Conservation (phyloP, 495 filamentous ascomycete genomes). For the Lepraria neglecta region DNA sequence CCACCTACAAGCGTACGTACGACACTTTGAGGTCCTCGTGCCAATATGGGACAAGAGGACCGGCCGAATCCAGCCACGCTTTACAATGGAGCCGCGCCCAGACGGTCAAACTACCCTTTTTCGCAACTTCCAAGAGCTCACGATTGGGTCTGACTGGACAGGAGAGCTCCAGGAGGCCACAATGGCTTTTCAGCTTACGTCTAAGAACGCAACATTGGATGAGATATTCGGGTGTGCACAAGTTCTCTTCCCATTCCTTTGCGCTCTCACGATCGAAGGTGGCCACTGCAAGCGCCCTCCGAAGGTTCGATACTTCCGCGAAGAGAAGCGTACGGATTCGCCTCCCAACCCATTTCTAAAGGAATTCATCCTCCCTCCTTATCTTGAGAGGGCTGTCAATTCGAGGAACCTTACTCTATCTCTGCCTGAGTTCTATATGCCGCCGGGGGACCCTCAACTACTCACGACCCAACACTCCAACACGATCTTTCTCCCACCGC, state of each 20-base stretch:
- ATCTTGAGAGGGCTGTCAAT: neutral
- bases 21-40: slow-evolving; percentile 68
- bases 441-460: neutral
- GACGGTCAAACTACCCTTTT: slow-evolving; percentile 1
- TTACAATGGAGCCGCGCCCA: neutral
- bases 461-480: slow-evolving; percentile 1
- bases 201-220: slow-evolving; percentile 59
- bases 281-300: slow-evolving; percentile 68
- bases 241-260: slow-evolving; percentile 51
- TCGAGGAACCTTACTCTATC: neutral
- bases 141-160: slow-evolving; percentile 26
- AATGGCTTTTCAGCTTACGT: slow-evolving; percentile 43
- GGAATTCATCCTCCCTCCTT: neutral
- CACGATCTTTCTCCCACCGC: neutral
- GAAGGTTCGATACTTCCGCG: slow-evolving; percentile 52
- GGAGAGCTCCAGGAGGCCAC: slow-evolving; percentile 20
- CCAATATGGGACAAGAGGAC: slow-evolving; percentile 57
- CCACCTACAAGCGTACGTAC: slow-evolving; percentile 56
- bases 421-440: neutral
- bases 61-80: slow-evolving; percentile 2
- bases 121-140: slow-evolving; percentile 16
- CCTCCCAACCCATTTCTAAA: neutral
- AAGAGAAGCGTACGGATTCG: slow-evolving; percentile 11
- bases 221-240: slow-evolving; percentile 58
- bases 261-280: slow-evolving; percentile 64